Evolutionary conservation across 1,284 basidiomycete species (phyloP), one percentile per base, ranked within the genome.

Genomic region (Xerocomus alliaceus): DNA sequence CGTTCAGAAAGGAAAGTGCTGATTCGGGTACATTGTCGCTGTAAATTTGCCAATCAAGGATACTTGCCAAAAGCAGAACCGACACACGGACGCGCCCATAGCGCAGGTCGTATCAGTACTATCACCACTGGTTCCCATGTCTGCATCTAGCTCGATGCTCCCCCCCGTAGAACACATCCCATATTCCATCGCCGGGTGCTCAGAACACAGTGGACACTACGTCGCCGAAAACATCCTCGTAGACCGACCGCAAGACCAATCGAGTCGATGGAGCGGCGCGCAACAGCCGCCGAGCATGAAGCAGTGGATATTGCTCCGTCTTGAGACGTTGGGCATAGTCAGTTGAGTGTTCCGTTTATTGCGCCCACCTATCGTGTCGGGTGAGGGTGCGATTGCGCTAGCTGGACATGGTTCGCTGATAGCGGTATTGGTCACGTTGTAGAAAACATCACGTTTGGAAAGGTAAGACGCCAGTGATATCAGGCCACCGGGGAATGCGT

Each of bases 401-500:
- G n/a, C n/a, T n/a, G n/a, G n/a, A n/a, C n/a, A n/a, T n/a, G n/a
- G n/a, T n/a, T n/a, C n/a, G n/a, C n/a, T n/a, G n/a, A n/a, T n/a
- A n/a, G n/a, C n/a, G n/a, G n/a, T n/a, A n/a, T n/a, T 8, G 15
- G 44, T 26, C 17, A 20, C 22, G 13, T 26, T 52, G 13, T 55
- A 92, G 91, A 86, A 70, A 86, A 78, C 58, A 86, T 92, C 63
- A 91, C 86, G 5, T 92, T 93, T 75, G 90, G 91, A 68, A 93
- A 92, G 83, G 91, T 90, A 39, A 54, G 70, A 67, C 83, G 64
- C 6, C 9, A 8, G 41, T 12, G 11, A 24, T 42, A 42, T 24
- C 15, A 28, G 20, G 44, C 28, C 5, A 20, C 37, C 18, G 18
- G 20, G n/a, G 39, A 37, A 34, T 46, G 46, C 42, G 44, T 58